A percentile compares a stretch with the other conserved stretches of the same genome.
phyloP scores from a whole-genome alignment of 2,329 filamentous ascomycete genomes.

The Paraconiothyrium brasiliense region DNA sequence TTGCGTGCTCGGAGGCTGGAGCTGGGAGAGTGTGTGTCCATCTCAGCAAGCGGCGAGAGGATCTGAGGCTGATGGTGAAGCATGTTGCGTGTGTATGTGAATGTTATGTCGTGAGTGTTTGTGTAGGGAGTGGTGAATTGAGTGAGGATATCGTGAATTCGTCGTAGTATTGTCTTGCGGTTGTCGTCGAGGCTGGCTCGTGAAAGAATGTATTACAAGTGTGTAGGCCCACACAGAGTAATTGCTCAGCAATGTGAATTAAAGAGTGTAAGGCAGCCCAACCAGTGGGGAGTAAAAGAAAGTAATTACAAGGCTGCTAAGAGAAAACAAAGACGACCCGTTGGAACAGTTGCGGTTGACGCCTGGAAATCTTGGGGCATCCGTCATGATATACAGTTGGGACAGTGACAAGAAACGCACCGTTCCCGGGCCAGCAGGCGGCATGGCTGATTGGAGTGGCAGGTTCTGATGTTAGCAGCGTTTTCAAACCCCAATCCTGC shows the following conservation, averaged over 20 bases:
- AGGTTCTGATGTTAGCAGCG: conserved; percentile 50
- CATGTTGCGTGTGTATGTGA: conserved; percentile 38
- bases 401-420: conserved; percentile 40
- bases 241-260: conserved; percentile 56
- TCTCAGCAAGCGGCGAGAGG: conserved; percentile 50
- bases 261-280: conserved; percentile 65
- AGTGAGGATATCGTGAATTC: conserved; percentile 31
- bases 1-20: conserved; percentile 73
- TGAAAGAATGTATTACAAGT: conserved; percentile 51
- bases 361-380: conserved; percentile 50
- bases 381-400: conserved; percentile 48
- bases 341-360: conserved; percentile 51
- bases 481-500: conserved; percentile 54
- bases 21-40: conserved; percentile 40
- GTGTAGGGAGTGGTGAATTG: conserved; percentile 18
- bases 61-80: conserved; percentile 51
- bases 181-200: conserved; percentile 59
- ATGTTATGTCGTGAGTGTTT: conserved; percentile 43
- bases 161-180: conserved; percentile 42
- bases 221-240: conserved; percentile 41
- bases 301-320: conserved; percentile 55
- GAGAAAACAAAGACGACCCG: conserved; percentile 50
- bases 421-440: conserved; percentile 32
- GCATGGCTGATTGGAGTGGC: conserved; percentile 53
- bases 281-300: conserved; percentile 63